These are phyloP conservation scores for Auxenochlorella pyrenoidosa DNA, from an alignment of 139 green algal genomes.

Conservation along the genomic window DNA sequence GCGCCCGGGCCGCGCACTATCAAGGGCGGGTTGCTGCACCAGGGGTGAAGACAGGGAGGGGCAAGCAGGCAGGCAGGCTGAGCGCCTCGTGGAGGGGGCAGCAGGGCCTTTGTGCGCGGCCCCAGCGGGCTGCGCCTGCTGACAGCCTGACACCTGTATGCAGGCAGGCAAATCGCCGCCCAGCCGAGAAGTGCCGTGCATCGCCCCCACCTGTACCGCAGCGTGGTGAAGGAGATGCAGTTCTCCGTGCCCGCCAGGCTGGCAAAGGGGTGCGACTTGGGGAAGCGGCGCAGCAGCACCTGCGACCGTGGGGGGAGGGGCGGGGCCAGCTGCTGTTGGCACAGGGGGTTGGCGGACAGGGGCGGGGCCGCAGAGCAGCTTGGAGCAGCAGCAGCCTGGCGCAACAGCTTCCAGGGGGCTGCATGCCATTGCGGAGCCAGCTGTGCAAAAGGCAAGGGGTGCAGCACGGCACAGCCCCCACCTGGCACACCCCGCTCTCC, in stretches of 20 bases:
- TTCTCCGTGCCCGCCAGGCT: conserved; percentile 91
- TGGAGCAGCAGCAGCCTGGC: too few species aligned
- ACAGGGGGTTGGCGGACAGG: too few species aligned
- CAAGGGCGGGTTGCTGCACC: conserved; percentile 67
- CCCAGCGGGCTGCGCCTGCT: too few species aligned
- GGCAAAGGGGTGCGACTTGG: conserved; percentile 85
- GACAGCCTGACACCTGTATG: too few species aligned
- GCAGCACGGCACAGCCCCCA: too few species aligned
- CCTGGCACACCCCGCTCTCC: conserved; percentile 25
- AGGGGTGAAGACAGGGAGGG: too few species aligned
- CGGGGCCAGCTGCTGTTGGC: too few species aligned
- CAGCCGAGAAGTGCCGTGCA: not conserved
- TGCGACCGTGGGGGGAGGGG: not conserved
- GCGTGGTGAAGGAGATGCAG: conserved; percentile 89
- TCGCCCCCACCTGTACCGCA: conserved; percentile 61
- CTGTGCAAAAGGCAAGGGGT: too few species aligned
- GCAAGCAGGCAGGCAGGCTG: not conserved
- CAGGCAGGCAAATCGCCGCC: not conserved
- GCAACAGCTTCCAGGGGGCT: too few species aligned
- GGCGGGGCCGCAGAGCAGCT: too few species aligned
- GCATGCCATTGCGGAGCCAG: too few species aligned
- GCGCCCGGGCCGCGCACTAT: conserved; percentile 90
- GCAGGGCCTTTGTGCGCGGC: too few species aligned
- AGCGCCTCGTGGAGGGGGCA: not conserved
- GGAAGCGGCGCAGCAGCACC: conserved; percentile 70